A percentile compares a stretch with the other conserved stretches of the same genome.
phyloP scores from a whole-genome alignment of 1,284 basidiomycete species.

The Cutaneotrichosporon mucoides region DNA sequence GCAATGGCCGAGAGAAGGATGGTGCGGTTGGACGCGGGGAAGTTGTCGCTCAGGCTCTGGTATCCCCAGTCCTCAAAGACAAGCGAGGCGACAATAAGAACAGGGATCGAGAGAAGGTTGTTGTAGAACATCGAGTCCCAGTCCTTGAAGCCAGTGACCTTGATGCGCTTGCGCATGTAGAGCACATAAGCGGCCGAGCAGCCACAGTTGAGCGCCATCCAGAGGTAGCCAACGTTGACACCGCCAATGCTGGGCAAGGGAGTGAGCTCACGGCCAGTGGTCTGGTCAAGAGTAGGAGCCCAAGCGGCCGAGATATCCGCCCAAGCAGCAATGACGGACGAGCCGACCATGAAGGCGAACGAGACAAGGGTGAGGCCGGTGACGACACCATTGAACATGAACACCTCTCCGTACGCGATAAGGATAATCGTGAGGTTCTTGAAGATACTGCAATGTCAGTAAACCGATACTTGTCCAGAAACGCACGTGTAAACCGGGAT shows the following conservation, averaged over 20 bases:
- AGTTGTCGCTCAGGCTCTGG: constrained; percentile 74
- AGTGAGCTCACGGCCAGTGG: constrained; percentile 38
- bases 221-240: constrained; percentile 81
- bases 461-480: no score
- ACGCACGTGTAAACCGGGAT: constrained; percentile 80
- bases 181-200: constrained; percentile 90
- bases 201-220: constrained; percentile 93
- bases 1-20: constrained; percentile 82
- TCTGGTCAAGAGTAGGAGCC: constrained; percentile 37
- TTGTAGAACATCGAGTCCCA: constrained; percentile 99
- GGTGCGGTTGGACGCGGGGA: constrained; percentile 77
- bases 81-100: constrained; percentile 77
- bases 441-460: constrained; percentile 63
- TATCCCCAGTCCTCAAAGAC: constrained; percentile 86
- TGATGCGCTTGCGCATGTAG: constrained; percentile 96
- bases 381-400: constrained; percentile 92
- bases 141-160: constrained; percentile 95
- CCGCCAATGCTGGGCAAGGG: constrained; percentile 39
- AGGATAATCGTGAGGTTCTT: constrained; percentile 99
- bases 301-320: constrained; percentile 64
- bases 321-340: constrained; percentile 95
- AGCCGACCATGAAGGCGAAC: constrained; percentile 93
- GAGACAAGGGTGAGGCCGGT: constrained; percentile 82
- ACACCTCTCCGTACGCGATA: constrained; percentile 95
- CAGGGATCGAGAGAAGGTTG: constrained; percentile 91